A percentile compares a stretch with the other conserved stretches of the same genome.
phyloP scores from a whole-genome alignment of 75 land plant species.

The Cryptomeria japonica region DNA sequence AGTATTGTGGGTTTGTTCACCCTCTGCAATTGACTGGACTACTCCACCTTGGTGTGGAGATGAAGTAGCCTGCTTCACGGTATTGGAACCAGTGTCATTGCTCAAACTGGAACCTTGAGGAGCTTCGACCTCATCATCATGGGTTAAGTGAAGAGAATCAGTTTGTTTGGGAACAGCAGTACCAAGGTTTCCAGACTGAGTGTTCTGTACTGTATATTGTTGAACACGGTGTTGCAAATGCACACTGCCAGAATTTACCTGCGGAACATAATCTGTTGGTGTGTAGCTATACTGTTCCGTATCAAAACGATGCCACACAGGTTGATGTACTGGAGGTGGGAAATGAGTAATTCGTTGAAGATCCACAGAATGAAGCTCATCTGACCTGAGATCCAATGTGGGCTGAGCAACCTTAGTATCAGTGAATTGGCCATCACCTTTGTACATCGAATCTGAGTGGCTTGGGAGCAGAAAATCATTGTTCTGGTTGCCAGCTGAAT shows the following conservation, averaged over 20 bases:
- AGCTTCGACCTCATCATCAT: not conserved
- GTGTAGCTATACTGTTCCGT: constrained; percentile 11
- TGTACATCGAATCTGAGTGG: not conserved
- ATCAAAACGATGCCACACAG: not conserved
- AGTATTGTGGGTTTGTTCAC: not conserved
- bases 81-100: not conserved
- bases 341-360: not conserved
- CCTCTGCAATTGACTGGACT: not conserved
- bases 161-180: not conserved
- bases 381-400: not conserved
- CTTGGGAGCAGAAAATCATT: not conserved
- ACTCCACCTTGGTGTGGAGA: not conserved
- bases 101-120: not conserved
- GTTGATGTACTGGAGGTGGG: constrained; percentile 5
- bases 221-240: constrained; percentile 3
- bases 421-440: not conserved
- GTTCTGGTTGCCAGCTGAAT: not conserved
- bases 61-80: not conserved
- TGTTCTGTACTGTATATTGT: not conserved
- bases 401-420: not conserved
- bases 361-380: not conserved
- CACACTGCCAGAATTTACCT: not conserved
- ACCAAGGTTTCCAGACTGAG: constrained; percentile 2
- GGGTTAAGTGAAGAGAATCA: not conserved
- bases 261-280: constrained; percentile 3